Conservation (phyloP, 805 yeast genomes). For the Kodamaea nitidulidarum region DNA sequence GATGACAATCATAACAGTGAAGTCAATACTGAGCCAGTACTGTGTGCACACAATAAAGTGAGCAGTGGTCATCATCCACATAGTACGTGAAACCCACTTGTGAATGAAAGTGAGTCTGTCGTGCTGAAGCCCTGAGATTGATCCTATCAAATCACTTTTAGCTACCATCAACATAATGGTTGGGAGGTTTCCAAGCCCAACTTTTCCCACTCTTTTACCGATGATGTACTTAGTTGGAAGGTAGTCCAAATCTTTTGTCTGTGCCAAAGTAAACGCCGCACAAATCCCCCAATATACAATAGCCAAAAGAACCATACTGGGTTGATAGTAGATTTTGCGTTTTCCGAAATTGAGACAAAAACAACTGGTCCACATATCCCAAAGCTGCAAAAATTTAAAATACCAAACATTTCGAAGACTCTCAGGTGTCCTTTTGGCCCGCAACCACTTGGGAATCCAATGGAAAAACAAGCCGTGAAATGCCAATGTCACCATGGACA, state of each 20-base stretch:
- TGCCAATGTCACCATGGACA: conserved; percentile 22
- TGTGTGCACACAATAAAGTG: conserved; percentile 31
- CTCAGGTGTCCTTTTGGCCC: conserved; percentile 20
- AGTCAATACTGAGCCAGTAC: conserved; percentile 41
- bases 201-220: conserved; percentile 39
- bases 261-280: conserved; percentile 23
- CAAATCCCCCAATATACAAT: conserved; percentile 26
- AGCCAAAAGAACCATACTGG: conserved; percentile 33
- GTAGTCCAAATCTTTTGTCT: conserved; percentile 38
- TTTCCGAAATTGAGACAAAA: conserved; percentile 20
- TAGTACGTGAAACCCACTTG: conserved; percentile 41
- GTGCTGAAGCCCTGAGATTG: conserved; percentile 39
- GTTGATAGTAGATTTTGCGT: conserved; percentile 33
- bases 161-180: conserved; percentile 31
- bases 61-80: conserved; percentile 32
- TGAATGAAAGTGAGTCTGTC: conserved; percentile 40
- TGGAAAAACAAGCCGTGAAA: conserved; percentile 40
- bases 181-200: conserved; percentile 40
- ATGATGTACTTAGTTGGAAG: conserved; percentile 36
- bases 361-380: conserved; percentile 27
- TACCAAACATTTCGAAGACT: conserved; percentile 15
- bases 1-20: conserved; percentile 37
- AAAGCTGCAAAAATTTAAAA: conserved; percentile 24
- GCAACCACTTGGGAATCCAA: conserved; percentile 37
- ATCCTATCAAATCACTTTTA: conserved; percentile 38